Percentiles rank a stretch among this genome's conserved stretches.
Conservation (phyloP, 345 rosid genomes). For the Heritiera fomes region DNA sequence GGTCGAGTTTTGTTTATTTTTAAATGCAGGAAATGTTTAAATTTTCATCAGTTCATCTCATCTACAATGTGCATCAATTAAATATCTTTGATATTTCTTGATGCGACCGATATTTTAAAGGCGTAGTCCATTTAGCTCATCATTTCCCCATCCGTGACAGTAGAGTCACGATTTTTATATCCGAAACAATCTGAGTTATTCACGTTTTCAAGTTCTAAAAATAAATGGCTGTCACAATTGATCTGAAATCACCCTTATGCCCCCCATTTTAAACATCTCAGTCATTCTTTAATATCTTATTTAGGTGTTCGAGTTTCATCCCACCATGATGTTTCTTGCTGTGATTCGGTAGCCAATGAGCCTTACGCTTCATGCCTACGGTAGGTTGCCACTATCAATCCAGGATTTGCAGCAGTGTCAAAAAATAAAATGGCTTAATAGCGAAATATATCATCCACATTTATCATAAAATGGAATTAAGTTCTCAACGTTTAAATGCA, state of each 20-base stretch:
- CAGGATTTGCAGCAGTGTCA: neutral
- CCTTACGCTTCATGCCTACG: neutral
- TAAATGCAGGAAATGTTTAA: neutral
- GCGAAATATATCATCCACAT: too few species aligned
- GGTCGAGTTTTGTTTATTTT: neutral
- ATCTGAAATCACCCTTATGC: neutral
- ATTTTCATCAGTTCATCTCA: neutral
- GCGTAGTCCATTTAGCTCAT: neutral
- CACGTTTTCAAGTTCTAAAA: neutral
- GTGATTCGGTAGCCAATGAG: constrained; percentile 2
- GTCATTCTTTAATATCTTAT: neutral
- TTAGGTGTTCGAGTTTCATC: neutral
- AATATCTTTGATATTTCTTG: constrained; percentile 17
- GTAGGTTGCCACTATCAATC: neutral
- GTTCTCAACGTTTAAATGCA: too few species aligned
- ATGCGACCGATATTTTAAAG: neutral
- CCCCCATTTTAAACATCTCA: neutral
- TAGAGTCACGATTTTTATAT: neutral
- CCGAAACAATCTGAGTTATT: neutral
- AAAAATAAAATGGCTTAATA: neutral
- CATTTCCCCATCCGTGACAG: neutral
- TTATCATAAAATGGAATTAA: too few species aligned
- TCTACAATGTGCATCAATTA: constrained; percentile 4
- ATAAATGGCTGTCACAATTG: neutral
- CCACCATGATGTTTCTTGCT: constrained; percentile 4